Percentiles rank a stretch among this genome's conserved stretches.
phyloP scores from a whole-genome alignment of 768 basidiomycete species.

The Tricholoma furcatifolium region DNA sequence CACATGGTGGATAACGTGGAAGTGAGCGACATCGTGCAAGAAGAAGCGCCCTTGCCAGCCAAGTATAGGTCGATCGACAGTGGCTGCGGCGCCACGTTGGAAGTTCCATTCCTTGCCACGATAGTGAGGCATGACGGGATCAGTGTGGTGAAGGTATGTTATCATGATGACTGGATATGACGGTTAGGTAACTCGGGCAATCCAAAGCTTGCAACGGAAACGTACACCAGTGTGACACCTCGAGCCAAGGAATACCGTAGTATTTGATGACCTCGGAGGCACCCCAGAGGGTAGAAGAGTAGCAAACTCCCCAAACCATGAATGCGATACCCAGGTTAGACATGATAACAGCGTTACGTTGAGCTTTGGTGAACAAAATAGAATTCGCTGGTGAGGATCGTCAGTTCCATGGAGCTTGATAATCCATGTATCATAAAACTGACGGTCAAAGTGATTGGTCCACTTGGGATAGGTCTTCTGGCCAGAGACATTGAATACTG shows the following conservation, averaged over 20 bases:
- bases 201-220: background rate
- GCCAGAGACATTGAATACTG: conserved; percentile 58
- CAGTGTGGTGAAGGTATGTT: conserved; percentile 65
- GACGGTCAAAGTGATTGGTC: conserved; percentile 67
- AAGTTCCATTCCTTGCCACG: conserved; percentile 58
- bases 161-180: conserved; percentile 41
- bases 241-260: conserved; percentile 54
- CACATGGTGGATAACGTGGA: conserved; percentile 63
- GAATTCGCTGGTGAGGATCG: conserved; percentile 41
- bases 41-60: conserved; percentile 69
- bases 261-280: conserved; percentile 40
- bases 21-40: conserved; percentile 65
- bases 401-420: background rate
- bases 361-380: conserved; percentile 51
- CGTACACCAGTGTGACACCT: conserved; percentile 55
- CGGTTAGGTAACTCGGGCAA: background rate
- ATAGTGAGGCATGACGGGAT: conserved; percentile 54
- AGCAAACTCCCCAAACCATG: conserved; percentile 41
- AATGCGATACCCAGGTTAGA: conserved; percentile 55
- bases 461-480: conserved; percentile 57
- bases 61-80: conserved; percentile 55
- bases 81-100: conserved; percentile 60
- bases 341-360: conserved; percentile 49
- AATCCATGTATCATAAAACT: conserved; percentile 22
- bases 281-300: conserved; percentile 37